Conservation (phyloP, 192 early-diverging fungal genomes). For the Funneliformis mosseae region DNA sequence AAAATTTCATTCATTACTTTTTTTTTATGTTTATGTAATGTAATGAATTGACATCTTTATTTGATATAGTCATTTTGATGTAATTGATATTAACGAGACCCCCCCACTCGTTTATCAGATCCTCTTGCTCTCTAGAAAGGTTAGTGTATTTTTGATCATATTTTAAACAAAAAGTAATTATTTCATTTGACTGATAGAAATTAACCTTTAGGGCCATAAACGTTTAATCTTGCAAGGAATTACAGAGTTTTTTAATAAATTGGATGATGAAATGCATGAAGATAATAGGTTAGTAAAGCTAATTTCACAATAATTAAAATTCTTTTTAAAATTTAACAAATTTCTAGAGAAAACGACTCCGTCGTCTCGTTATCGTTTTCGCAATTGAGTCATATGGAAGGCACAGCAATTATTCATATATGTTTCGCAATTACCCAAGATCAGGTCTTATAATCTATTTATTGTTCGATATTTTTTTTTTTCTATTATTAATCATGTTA, state of each 20-base stretch:
- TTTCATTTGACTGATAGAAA: not conserved
- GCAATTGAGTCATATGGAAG: conserved; percentile 60
- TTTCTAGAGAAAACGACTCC: not conserved
- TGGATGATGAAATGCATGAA: conserved; percentile 41
- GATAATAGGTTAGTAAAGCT: not conserved
- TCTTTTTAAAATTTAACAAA: not conserved
- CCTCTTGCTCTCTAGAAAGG: conserved; percentile 63
- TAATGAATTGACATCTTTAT: not conserved
- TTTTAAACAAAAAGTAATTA: not conserved
- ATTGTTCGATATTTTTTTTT: not conserved
- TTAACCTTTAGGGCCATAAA: conserved; percentile 51
- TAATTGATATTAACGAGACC: conserved; percentile 54
- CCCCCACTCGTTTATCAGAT: conserved; percentile 72
- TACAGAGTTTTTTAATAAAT: conserved; percentile 58
- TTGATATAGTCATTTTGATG: conserved; percentile 44
- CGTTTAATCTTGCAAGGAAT: conserved; percentile 57
- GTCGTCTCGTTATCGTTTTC: conserved; percentile 31
- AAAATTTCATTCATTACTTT: not conserved
- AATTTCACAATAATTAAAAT: not conserved
- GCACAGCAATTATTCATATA: conserved; percentile 72
- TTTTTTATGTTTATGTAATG: not conserved
- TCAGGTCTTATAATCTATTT: conserved; percentile 48
- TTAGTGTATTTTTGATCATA: conserved; percentile 20
- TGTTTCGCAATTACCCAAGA: conserved; percentile 75
- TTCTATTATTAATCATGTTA: conserved; percentile 1